Percentiles rank a stretch among this genome's conserved stretches.
Evolutionary conservation across 768 basidiomycete genomes (phyloP).

Genomic region (Boletus reticuloceps): DNA sequence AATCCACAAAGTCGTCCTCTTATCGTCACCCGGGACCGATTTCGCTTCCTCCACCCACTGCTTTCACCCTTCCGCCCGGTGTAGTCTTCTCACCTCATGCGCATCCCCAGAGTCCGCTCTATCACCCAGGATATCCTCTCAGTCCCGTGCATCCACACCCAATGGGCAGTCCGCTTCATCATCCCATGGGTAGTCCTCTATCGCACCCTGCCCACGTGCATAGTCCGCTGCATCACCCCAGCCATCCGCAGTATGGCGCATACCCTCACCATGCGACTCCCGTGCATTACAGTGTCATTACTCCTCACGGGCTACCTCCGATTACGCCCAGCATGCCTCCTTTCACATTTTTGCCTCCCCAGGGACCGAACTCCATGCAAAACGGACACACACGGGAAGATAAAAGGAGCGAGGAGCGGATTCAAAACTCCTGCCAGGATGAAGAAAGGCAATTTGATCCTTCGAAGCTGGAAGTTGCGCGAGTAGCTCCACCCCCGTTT

Average conservation of each 20-base stretch:
- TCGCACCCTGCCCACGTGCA: constrained; percentile 33
- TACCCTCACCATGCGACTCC: constrained; percentile 22
- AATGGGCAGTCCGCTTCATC: constrained; percentile 39
- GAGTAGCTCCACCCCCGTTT: constrained; percentile 7
- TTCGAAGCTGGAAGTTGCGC: constrained; percentile 6
- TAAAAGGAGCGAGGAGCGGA: background rate
- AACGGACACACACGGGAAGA: constrained; percentile 8
- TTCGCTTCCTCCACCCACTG: constrained; percentile 58
- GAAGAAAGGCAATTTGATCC: constrained; percentile 6
- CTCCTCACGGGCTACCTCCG: constrained; percentile 81
- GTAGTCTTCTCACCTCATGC: constrained; percentile 33
- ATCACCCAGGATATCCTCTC: constrained; percentile 36
- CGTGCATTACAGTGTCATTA: constrained; percentile 42
- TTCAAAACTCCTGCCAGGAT: background rate
- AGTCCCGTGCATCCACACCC: constrained; percentile 26
- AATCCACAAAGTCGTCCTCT: constrained; percentile 25
- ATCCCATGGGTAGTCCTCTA: constrained; percentile 32
- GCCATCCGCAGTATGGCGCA: constrained; percentile 28
- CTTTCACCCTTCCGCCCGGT: constrained; percentile 41
- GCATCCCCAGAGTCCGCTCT: constrained; percentile 38
- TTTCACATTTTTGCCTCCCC: constrained; percentile 76
- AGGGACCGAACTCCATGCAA: constrained; percentile 25
- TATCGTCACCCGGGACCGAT: constrained; percentile 71
- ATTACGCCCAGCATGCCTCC: constrained; percentile 98
- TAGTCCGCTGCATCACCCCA: constrained; percentile 31